A percentile compares a stretch with the other conserved stretches of the same genome.
phyloP scores from a whole-genome alignment of 163 green algal genomes.

The Prototheca wickerhamii region DNA sequence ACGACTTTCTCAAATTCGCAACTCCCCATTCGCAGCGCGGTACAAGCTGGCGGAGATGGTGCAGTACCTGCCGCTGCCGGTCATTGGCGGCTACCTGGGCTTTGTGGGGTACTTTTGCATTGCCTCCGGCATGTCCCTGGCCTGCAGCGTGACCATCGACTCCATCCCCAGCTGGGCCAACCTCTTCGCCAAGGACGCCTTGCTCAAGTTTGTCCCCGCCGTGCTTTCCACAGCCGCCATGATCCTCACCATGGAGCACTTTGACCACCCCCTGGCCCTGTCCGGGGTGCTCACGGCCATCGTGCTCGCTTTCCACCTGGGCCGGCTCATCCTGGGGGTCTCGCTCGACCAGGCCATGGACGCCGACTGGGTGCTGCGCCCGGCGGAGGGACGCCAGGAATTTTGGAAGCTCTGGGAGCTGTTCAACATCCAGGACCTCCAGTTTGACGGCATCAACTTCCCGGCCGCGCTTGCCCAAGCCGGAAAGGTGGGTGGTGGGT shows the following conservation, averaged over 20 bases:
- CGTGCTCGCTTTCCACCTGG: constrained; percentile 48
- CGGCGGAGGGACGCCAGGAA: constrained; percentile 20
- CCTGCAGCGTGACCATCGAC: constrained; percentile 30
- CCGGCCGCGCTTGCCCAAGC: constrained; percentile 11
- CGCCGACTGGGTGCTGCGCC: constrained; percentile 52
- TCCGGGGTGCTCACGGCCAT: constrained; percentile 49
- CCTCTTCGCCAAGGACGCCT: constrained; percentile 28
- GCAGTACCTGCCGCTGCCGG: constrained; percentile 72
- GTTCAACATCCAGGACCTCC: constrained; percentile 51
- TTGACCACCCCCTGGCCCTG: constrained; percentile 49
- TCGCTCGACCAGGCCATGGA: constrained; percentile 45
- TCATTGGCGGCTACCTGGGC: constrained; percentile 75
- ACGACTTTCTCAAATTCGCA: not conserved
- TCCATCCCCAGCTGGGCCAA: constrained; percentile 31
- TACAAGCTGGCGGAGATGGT: constrained; percentile 48
- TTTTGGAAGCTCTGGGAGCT: constrained; percentile 59
- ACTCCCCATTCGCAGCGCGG: not conserved
- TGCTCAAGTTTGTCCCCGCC: constrained; percentile 53
- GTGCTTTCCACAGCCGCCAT: constrained; percentile 35
- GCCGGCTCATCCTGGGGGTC: constrained; percentile 35
- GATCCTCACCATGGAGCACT: constrained; percentile 42
- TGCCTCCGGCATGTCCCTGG: constrained; percentile 42
- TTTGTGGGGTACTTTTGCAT: constrained; percentile 69
- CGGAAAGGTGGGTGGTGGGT: constrained; percentile 2
- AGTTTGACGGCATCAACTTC: constrained; percentile 43